These are phyloP conservation scores for Gynochthodes officinalis DNA, from an alignment of 257 asterid genomes.

Conservation along the genomic window DNA sequence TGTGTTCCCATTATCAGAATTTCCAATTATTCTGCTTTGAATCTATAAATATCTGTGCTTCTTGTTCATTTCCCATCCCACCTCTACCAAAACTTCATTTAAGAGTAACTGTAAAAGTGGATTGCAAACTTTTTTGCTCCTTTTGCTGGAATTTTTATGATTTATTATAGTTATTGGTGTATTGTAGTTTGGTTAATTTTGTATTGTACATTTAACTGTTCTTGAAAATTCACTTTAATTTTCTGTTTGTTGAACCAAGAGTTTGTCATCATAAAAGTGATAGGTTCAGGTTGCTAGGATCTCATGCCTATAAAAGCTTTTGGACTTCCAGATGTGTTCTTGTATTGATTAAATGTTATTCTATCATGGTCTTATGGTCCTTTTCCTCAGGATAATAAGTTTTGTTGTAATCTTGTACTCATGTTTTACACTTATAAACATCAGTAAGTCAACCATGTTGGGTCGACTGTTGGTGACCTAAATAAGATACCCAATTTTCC, in stretches of 20 bases:
- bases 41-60: neutral
- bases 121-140: neutral
- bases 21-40: neutral
- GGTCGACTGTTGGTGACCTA: neutral
- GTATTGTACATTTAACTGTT: neutral
- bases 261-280: neutral
- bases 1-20: neutral
- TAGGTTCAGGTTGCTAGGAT: slow-evolving; percentile 1
- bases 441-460: neutral
- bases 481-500: neutral
- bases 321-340: neutral
- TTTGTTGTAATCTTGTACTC: neutral
- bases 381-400: neutral
- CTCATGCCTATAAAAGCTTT: neutral
- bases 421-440: neutral
- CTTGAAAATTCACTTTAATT: neutral
- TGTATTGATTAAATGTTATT: no score
- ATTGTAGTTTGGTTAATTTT: neutral
- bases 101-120: neutral
- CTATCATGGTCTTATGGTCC: no score
- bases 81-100: neutral
- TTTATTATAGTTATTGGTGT: neutral
- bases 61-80: neutral
- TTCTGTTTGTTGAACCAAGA: neutral
- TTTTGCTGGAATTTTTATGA: neutral